Evolutionary conservation across 805 yeast genomes (phyloP), one percentile per base, ranked within the genome.

Genomic region (Saccharomycopsis guyanensis): DNA sequence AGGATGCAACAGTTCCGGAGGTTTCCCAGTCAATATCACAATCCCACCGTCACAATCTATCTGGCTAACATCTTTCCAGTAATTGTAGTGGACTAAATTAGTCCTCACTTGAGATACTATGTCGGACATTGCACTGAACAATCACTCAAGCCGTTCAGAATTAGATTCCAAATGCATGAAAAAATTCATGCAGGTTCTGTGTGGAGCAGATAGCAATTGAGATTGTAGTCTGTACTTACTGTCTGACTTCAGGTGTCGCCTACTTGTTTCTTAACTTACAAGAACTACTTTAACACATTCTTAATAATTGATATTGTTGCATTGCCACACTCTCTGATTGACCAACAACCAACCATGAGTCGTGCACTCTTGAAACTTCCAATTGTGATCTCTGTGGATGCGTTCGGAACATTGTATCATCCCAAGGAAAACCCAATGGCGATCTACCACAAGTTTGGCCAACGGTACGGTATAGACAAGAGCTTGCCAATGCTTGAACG

Each of bases 381-480:
- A 4, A 65, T 63, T 34, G 57, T 80, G 3, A 61, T 82, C 0
- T 76, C 87, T 1, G 70, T 82, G 45, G 91, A 82, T 60, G 84
- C 81, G 0, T 82, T 79, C 61, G 79, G 76, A 37, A 82, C 89
- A 0, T 59, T 82, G 6, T 81, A 79, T 57, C 64, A 73, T 0
- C 83, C 88, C 2, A 66, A 65, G 16, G 62, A 62, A 24, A 75
- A 84, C 0, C 72, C 82, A 0, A 60, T 73, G 35, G 60, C 64
- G n/a, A 80, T 74, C 51, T 82, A 82, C 55, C 64, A 70, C 37
- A 58, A 63, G 2, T 69, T 79, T 3, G 77, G 78, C 0, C 43
- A 56, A 4, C 66, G 66, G 38, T 70, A 69, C 57, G 79, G 78
- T 0, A 50, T 76, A 3, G 39, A 53, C 1, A 56, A 57, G 2